Evolutionary conservation across 371 early-diverging fungal genomes (phyloP).

Genomic region (Thermomucor indicae-seudaticae): DNA sequence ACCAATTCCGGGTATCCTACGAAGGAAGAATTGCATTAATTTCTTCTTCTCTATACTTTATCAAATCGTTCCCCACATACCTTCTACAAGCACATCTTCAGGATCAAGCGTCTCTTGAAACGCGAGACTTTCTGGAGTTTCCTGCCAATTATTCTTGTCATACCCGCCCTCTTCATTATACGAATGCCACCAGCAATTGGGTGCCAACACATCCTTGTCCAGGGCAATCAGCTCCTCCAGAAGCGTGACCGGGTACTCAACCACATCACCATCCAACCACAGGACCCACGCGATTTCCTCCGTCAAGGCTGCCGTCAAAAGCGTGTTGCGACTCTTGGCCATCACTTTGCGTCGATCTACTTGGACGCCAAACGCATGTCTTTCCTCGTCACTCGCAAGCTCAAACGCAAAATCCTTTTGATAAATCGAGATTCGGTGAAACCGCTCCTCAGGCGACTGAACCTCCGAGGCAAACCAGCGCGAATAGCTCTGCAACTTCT

Average conservation of each 20-base stretch:
- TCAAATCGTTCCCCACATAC: no score
- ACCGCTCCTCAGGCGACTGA: conserved; percentile 23
- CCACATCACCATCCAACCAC: conserved; percentile 71
- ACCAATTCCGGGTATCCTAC: conserved; percentile 36
- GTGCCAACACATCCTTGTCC: conserved; percentile 57
- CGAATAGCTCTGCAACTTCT: conserved; percentile 28
- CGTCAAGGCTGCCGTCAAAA: conserved; percentile 49
- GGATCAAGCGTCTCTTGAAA: conserved; percentile 39
- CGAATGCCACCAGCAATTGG: conserved; percentile 51
- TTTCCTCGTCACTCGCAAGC: conserved; percentile 44
- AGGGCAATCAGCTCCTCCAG: conserved; percentile 48
- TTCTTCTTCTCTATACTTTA: no score
- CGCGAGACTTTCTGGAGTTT: conserved; percentile 47
- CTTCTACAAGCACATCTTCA: conserved; percentile 23
- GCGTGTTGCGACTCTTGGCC: conserved; percentile 60
- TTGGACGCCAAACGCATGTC: conserved; percentile 58
- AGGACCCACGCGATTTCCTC: conserved; percentile 65
- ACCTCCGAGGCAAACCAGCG: conserved; percentile 5
- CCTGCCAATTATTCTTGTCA: conserved; percentile 63
- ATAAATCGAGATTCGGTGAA: conserved; percentile 49
- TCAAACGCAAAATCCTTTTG: conserved; percentile 55
- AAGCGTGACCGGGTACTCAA: conserved; percentile 51
- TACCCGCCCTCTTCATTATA: conserved; percentile 39
- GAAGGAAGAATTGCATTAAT: conserved; percentile 9
- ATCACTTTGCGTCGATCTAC: conserved; percentile 53